phyloP scores from a whole-genome alignment of 768 basidiomycete species.

The Amanita pallidorosea region DNA sequence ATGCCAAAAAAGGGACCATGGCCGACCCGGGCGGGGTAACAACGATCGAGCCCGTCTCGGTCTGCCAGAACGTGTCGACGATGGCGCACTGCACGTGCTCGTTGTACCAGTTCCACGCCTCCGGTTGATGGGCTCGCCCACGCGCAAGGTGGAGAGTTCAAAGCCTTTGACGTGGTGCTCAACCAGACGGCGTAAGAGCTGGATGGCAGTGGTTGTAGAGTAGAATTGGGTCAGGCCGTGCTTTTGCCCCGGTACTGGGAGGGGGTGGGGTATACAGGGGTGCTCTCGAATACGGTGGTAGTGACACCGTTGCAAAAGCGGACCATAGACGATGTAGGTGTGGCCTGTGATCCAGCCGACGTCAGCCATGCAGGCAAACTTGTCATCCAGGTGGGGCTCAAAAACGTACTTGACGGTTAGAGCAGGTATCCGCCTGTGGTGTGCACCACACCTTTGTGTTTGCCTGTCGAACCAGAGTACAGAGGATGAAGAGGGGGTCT shows the following conservation, averaged over 20 bases:
- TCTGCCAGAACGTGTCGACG: slow-evolving; percentile 97
- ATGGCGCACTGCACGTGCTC: slow-evolving; percentile 92
- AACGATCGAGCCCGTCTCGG: slow-evolving; percentile 94
- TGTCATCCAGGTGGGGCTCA: slow-evolving; percentile 91
- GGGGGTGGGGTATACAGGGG: too few species aligned
- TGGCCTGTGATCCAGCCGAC: slow-evolving; percentile 99
- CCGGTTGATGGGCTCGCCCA: slow-evolving; percentile 98
- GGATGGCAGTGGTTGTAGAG: slow-evolving; percentile 89
- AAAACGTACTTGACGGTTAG: slow-evolving; percentile 96
- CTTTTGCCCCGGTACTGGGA: slow-evolving; percentile 97
- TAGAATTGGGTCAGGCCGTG: slow-evolving; percentile 96
- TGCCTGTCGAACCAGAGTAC: slow-evolving; percentile 94
- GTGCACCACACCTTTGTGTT: slow-evolving; percentile 95
- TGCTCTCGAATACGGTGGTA: slow-evolving; percentile 92
- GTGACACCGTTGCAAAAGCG: slow-evolving; percentile 75
- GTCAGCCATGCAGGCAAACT: slow-evolving; percentile 97
- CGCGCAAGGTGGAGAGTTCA: slow-evolving; percentile 77
- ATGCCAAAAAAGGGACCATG: slow-evolving; percentile 98
- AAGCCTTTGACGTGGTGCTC: slow-evolving; percentile 75
- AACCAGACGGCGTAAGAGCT: slow-evolving; percentile 73
- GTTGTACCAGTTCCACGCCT: slow-evolving; percentile 99
- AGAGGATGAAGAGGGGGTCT: slow-evolving; percentile 97
- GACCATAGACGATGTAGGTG: slow-evolving; percentile 95
- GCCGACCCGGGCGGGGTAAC: slow-evolving; percentile 94
- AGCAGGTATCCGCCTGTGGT: slow-evolving; percentile 84